A percentile compares a stretch with the other conserved stretches of the same genome.
Conservation (phyloP, 169 alveolate species). For the Toxoplasma gondii region DNA sequence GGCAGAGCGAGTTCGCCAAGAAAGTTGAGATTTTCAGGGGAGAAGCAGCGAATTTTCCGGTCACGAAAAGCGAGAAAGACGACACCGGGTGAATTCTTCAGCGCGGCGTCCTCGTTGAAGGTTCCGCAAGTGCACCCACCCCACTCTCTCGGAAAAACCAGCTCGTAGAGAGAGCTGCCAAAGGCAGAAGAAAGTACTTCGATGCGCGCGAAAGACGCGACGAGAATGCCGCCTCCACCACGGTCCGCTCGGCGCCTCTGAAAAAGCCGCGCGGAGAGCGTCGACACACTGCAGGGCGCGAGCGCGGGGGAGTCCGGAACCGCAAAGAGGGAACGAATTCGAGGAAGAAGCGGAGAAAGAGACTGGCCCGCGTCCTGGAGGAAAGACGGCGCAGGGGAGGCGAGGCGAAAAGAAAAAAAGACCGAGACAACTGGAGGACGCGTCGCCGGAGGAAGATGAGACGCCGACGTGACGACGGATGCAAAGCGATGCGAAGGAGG, state of each 20-base stretch:
- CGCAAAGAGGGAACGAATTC: background rate
- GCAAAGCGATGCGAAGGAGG: background rate
- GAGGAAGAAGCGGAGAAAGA: background rate
- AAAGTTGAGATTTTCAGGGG: background rate
- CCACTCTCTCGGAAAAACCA: background rate
- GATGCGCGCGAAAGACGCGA: background rate
- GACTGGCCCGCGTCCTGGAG: background rate
- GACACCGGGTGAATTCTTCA: background rate
- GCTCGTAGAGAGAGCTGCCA: background rate
- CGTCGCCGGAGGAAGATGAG: background rate
- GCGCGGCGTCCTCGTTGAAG: background rate
- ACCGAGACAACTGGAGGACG: slow-evolving; percentile 8
- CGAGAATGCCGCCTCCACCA: background rate
- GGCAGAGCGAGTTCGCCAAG: background rate
- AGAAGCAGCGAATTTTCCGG: background rate
- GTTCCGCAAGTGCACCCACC: background rate
- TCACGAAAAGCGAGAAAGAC: slow-evolving; percentile 16
- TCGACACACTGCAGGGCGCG: background rate
- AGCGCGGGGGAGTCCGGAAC: background rate
- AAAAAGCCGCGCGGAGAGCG: background rate
- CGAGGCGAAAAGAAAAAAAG: background rate
- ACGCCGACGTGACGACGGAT: background rate
- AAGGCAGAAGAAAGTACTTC: background rate
- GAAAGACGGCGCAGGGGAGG: background rate
- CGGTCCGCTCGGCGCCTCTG: background rate